Evolutionary conservation across 805 yeast species (phyloP), one percentile per base, ranked within the genome.

Genomic region (Ogataea henricii): DNA sequence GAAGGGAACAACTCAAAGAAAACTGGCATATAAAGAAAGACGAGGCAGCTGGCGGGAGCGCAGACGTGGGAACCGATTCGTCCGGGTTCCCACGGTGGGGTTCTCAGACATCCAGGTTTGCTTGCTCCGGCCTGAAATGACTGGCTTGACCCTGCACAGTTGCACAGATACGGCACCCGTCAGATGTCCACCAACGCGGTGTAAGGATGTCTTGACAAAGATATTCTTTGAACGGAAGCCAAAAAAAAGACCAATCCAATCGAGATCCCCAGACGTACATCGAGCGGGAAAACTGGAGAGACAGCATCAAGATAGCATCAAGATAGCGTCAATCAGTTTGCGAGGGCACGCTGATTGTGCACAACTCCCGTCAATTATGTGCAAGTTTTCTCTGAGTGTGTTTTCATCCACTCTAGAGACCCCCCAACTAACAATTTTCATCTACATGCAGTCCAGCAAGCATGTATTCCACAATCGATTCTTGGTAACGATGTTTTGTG

Each of bases 401-500:
- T 16, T 20, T 22, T 4, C 7, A 7, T 8, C 22, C 14, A 17
- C 18, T 6, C 29, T 17, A 25, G 20, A 30, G 36, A 29, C 16
- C 35, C 43, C n/a, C 12, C 29, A 30, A 49, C 54, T 51, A 41
- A 51, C 54, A 43, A 49, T 35, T 43, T 36, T 48, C 13, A 34
- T 33, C 25, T 16, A 29, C 30, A 22, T 42, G 46, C 51, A 87
- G 99, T 92, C 58, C 99, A 92, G 77, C 99, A 92, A 77, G 92
- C 89, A 60, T 89, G 97, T 73, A 94, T 92, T 65, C 99, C 99
- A 46, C 98, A 94, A 75, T 88, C 97, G 48, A 89, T 92, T 66
- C 86, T 92, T 61, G 99, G 98, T 66, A 92, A 96, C 53, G 99
- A 92, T 68, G 98, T 92, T 50, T 75, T 92, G 59, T 94, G 99